Evolutionary conservation across 345 rosid genomes (phyloP), one percentile per base, ranked within the genome.

Genomic region (Capsella bursapastoris): DNA sequence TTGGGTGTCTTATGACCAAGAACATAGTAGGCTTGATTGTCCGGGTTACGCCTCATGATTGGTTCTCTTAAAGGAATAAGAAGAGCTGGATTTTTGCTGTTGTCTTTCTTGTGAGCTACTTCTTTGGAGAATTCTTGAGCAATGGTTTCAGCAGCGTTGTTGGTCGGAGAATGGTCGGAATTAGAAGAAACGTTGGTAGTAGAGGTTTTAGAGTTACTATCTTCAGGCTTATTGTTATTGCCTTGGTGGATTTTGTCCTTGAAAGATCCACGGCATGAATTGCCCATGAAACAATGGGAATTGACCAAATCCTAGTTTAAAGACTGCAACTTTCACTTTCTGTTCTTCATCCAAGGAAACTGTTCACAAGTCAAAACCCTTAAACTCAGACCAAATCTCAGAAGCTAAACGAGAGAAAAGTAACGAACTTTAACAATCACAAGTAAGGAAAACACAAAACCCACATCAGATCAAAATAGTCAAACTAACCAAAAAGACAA

Each of bases 261-360:
- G 81, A 86, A 89, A 82, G 98, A 86, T 80, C 97, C 92, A 63
- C 97, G 88, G 87, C 98, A 94, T 81, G 97, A 80, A 79, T 94
- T 94, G 97, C 98, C 98, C 98, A 94, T 94, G 83, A 90, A 94
- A 88, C 90, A 84, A 78, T 82, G 62, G 74, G 8, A 48, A 73
- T 41, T 64, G 2, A 55, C 59, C 64, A 65, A 74, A 66, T 55
- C 78, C 47, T 31, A 43, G n/a, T 4, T 56, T 44, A 22, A 76
- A 78, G 68, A 55, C 64, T 75, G 72, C 45, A 40, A 57, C 74
- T 62, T 71, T 53, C 64, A 73, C 61, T 71, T 48, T 71, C 63
- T 86, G 52, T 77, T 64, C 89, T 81, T 66, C 81, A 78, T 78
- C 57, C 68, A 71, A 72, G 15, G 27, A 57, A 22, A 72, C 77